Percentiles rank a stretch among this genome's conserved stretches.
Evolutionary conservation across 2,329 filamentous ascomycete genomes (phyloP).

Genomic region (Hysterium pulicare): DNA sequence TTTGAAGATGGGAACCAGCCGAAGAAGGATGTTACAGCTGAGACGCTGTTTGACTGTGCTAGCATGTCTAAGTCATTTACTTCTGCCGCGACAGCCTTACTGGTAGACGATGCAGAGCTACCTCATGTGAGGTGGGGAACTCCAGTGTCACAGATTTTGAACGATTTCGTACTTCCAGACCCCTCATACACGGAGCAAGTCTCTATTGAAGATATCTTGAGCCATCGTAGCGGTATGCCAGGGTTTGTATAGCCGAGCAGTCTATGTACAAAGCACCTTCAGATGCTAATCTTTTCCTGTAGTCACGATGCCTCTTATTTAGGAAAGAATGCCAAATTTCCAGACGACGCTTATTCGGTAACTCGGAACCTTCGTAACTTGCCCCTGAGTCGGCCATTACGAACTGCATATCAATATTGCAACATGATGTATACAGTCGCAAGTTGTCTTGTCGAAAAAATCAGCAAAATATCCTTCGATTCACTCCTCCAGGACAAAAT

Average conservation of each 20-base stretch:
- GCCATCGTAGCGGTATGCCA: slow-evolving; percentile 4
- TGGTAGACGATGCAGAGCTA: slow-evolving; percentile 5
- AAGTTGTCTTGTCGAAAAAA: not conserved
- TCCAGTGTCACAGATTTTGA: slow-evolving; percentile 1
- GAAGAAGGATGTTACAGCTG: no score
- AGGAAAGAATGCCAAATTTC: not conserved
- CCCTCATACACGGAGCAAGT: not conserved
- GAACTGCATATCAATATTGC: not conserved
- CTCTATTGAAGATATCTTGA: slow-evolving; percentile 6
- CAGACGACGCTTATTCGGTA: not conserved
- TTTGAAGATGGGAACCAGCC: no score
- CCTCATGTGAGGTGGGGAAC: slow-evolving; percentile 4
- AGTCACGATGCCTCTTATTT: not conserved
- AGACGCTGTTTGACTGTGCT: slow-evolving; percentile 4
- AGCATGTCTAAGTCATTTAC: slow-evolving; percentile 6
- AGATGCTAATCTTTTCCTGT: no score
- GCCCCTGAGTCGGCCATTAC: not conserved
- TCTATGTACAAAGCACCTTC: no score
- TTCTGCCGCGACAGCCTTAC: slow-evolving; percentile 1
- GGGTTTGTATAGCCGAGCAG: no score
- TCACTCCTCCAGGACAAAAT: not conserved
- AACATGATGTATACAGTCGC: not conserved
- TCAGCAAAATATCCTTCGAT: not conserved
- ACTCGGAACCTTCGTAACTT: not conserved
- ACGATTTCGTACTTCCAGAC: not conserved